Conservation (phyloP, 345 rosid genomes). For the Gossypium australe region DNA sequence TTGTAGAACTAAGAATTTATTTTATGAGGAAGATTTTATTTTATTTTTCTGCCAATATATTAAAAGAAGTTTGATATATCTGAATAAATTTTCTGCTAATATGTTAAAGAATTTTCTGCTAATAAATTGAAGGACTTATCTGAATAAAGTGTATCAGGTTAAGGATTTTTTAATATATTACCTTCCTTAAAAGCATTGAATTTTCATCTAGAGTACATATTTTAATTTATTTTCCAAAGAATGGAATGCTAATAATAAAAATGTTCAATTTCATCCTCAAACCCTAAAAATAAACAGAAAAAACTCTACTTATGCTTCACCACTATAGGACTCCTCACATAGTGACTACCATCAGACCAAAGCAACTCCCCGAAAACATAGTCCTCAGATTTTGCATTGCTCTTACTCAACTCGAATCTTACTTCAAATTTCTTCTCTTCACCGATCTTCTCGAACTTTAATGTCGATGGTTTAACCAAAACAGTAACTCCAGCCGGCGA, state of each 20-base stretch:
- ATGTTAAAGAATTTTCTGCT: too few relatives aligned
- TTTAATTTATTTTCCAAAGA: too few relatives aligned
- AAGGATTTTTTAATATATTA: too few relatives aligned
- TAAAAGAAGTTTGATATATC: too few relatives aligned
- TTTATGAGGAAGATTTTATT: too few relatives aligned
- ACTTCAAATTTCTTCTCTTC: slow-evolving; percentile 43
- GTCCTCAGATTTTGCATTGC: neutral
- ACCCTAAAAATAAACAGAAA: neutral
- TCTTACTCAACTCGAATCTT: slow-evolving; percentile 7
- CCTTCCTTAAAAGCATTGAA: too few relatives aligned
- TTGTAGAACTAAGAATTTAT: too few relatives aligned
- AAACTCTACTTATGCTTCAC: slow-evolving; percentile 3
- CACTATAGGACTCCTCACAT: slow-evolving; percentile 39
- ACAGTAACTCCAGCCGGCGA: slow-evolving; percentile 30
- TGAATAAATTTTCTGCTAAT: too few relatives aligned
- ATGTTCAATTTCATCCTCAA: neutral
- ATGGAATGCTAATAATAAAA: neutral
- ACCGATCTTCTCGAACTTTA: slow-evolving; percentile 29
- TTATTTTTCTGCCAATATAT: too few relatives aligned
- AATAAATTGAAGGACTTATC: too few relatives aligned
- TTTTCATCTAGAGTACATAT: too few relatives aligned
- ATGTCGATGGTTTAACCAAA: slow-evolving; percentile 22
- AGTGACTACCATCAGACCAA: slow-evolving; percentile 48
- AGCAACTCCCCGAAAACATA: slow-evolving; percentile 36
- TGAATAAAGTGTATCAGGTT: too few relatives aligned